A percentile compares a stretch with the other conserved stretches of the same genome.
Evolutionary conservation across 768 basidiomycete species (phyloP).

Genomic region (Panaeolus cyanescens): DNA sequence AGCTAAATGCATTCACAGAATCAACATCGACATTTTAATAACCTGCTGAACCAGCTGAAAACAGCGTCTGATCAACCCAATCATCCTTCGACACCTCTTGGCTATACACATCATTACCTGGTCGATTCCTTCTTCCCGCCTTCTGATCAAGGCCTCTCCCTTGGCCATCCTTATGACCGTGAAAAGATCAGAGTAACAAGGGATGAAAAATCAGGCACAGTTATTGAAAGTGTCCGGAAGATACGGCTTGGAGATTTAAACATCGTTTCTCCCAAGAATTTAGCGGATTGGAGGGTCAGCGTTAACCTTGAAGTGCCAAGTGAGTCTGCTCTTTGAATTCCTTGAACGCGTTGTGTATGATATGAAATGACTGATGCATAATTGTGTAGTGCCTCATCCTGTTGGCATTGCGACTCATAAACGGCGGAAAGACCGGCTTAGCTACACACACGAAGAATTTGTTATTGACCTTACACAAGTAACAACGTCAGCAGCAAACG

Average conservation of each 20-base stretch:
- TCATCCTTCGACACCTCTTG: slow-evolving; percentile 58
- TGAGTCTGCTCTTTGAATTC: slow-evolving; percentile 36
- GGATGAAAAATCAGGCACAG: slow-evolving; percentile 68
- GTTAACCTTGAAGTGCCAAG: slow-evolving; percentile 91
- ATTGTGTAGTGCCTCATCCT: slow-evolving; percentile 61
- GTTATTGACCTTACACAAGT: slow-evolving; percentile 95
- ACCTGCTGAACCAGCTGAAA: slow-evolving; percentile 82
- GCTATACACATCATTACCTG: slow-evolving; percentile 76
- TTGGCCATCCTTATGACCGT: slow-evolving; percentile 22
- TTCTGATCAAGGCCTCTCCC: slow-evolving; percentile 15
- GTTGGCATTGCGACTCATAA: slow-evolving; percentile 60
- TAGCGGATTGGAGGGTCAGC: slow-evolving; percentile 91
- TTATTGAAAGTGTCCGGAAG: slow-evolving; percentile 76
- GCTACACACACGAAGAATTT: slow-evolving; percentile 93
- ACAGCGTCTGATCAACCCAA: slow-evolving; percentile 52
- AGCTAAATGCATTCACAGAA: slow-evolving; percentile 40
- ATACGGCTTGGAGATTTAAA: slow-evolving; percentile 86
- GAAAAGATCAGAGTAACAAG: slow-evolving; percentile 84
- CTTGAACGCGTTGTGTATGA: background rate
- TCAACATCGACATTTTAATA: slow-evolving; percentile 89
- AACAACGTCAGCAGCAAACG: slow-evolving; percentile 49
- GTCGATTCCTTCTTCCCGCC: slow-evolving; percentile 76
- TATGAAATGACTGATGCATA: background rate
- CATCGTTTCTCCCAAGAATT: slow-evolving; percentile 77
- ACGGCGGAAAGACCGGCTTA: slow-evolving; percentile 86